phyloP scores from a whole-genome alignment of 495 filamentous ascomycete species.

The Xanthoparmelia taractica region DNA sequence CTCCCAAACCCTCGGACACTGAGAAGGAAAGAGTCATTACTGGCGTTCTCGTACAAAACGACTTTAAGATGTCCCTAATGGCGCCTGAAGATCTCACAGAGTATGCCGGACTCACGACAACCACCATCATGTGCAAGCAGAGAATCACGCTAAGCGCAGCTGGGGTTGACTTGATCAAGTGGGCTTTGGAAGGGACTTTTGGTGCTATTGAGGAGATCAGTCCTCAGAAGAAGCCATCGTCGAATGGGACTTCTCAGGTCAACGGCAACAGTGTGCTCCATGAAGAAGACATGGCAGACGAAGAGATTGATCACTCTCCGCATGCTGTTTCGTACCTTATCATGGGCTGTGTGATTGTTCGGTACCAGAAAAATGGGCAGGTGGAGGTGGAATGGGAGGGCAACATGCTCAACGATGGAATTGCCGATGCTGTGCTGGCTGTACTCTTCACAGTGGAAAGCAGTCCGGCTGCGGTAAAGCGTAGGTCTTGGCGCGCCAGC shows the following conservation, averaged over 20 bases:
- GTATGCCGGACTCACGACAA: constrained; percentile 90
- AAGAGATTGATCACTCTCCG: constrained; percentile 39
- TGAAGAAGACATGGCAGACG: constrained; percentile 43
- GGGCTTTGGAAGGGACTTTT: constrained; percentile 91
- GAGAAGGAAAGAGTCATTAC: constrained; percentile 56
- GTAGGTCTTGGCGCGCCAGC: constrained; percentile 42
- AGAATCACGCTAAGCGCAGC: constrained; percentile 76
- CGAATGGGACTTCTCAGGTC: constrained; percentile 30
- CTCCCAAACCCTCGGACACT: constrained; percentile 41
- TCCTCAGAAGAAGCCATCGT: constrained; percentile 36
- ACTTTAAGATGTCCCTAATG: constrained; percentile 94
- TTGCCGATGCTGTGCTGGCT: constrained; percentile 90
- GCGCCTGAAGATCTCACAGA: constrained; percentile 90
- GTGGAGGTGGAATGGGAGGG: constrained; percentile 95
- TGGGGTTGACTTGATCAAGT: constrained; percentile 82
- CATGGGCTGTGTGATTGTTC: constrained; percentile 82
- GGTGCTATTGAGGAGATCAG: constrained; percentile 69
- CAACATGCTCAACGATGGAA: constrained; percentile 93
- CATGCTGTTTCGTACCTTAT: constrained; percentile 54
- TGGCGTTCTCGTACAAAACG: constrained; percentile 90
- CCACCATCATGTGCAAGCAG: constrained; percentile 86
- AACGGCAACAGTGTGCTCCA: constrained; percentile 37
- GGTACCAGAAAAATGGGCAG: constrained; percentile 61
- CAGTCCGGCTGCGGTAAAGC: constrained; percentile 88
- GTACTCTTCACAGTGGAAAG: constrained; percentile 84